Percentiles rank a stretch among this genome's conserved stretches.
These are phyloP conservation scores for Acacia confusa DNA, from an alignment of 306 rosid genomes.

Conservation along the genomic window DNA sequence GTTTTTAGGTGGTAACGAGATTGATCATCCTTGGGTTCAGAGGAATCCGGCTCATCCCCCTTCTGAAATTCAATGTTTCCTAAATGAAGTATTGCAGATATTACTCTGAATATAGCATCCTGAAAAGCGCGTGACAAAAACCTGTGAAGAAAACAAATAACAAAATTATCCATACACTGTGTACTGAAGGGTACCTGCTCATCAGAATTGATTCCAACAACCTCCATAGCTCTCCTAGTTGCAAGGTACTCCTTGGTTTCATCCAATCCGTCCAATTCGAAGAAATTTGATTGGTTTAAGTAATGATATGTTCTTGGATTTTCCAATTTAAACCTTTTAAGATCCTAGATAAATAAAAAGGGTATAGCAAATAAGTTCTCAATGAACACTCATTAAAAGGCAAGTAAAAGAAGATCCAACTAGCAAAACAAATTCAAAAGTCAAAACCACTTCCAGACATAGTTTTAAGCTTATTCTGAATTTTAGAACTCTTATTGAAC, in stretches of 20 bases:
- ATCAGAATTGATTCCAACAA: slow-evolving; percentile 73
- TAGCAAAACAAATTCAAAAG: not conserved
- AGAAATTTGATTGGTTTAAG: slow-evolving; percentile 84
- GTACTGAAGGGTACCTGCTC: slow-evolving; percentile 70
- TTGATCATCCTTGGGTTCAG: slow-evolving; percentile 80
- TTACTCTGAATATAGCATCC: slow-evolving; percentile 89
- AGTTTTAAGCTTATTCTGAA: not conserved
- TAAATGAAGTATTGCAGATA: slow-evolving; percentile 91
- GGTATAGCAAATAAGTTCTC: slow-evolving; percentile 18
- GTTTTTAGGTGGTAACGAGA: slow-evolving; percentile 74
- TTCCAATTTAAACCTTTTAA: slow-evolving; percentile 71
- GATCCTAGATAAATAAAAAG: slow-evolving; percentile 51
- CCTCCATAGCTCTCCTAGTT: slow-evolving; percentile 92
- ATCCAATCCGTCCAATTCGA: slow-evolving; percentile 66
- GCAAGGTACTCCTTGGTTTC: slow-evolving; percentile 78
- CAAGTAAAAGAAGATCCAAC: slow-evolving; percentile 12
- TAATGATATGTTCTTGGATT: slow-evolving; percentile 78
- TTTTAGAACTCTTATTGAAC: not conserved
- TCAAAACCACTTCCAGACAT: not conserved
- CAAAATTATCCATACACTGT: slow-evolving; percentile 13
- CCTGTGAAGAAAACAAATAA: slow-evolving; percentile 18
- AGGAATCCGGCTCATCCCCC: slow-evolving; percentile 76
- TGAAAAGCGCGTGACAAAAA: slow-evolving; percentile 35
- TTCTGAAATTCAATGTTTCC: slow-evolving; percentile 88
- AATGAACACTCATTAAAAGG: not conserved